Conservation (phyloP, 257 asterid genomes). For the Agastache rugosa region DNA sequence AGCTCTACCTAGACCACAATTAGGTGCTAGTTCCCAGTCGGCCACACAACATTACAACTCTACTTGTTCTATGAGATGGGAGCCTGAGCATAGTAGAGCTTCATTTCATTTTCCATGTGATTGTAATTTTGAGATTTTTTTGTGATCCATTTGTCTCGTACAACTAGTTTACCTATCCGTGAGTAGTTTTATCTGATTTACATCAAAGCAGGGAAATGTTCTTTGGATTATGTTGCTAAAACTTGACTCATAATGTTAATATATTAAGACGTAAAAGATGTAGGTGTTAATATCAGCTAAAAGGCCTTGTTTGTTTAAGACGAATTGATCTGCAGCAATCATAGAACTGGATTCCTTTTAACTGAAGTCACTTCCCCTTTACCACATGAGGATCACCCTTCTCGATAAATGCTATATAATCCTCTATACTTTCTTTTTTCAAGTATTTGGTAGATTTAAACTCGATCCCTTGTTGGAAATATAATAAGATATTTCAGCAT, state of each 20-base stretch:
- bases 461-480: neutral
- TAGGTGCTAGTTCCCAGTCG: neutral
- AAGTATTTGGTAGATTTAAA: neutral
- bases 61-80: conserved; percentile 2
- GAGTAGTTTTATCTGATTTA: too few species aligned
- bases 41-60: neutral
- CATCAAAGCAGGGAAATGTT: neutral
- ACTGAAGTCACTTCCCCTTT: neutral
- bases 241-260: neutral
- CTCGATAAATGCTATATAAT: neutral
- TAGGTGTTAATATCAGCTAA: neutral
- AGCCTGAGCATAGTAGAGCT: neutral
- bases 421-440: neutral
- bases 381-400: neutral
- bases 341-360: neutral
- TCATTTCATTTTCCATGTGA: neutral
- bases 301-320: neutral
- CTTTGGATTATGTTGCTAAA: neutral
- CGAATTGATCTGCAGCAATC: neutral
- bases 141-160: too few species aligned
- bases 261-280: neutral
- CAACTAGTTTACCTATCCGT: too few species aligned
- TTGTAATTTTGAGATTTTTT: neutral
- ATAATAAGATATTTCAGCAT: neutral
- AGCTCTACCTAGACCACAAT: neutral